These are phyloP conservation scores for Pseudogymnoascus sp. DNA, from an alignment of 2,329 filamentous ascomycete genomes.

Conservation along the genomic window DNA sequence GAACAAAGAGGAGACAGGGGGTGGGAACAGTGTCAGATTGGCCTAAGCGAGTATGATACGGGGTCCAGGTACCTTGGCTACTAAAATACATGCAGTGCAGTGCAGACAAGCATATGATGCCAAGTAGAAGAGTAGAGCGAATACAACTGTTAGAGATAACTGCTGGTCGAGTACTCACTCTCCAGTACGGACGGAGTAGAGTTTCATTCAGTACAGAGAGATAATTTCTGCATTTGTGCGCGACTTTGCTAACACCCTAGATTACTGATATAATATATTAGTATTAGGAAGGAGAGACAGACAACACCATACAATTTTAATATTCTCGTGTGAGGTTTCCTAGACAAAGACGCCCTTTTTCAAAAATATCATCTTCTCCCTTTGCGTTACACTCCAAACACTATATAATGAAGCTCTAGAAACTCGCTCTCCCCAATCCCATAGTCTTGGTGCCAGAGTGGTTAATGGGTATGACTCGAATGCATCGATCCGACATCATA, in stretches of 20 bases:
- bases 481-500: conserved; percentile 22
- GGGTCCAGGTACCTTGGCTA: not conserved
- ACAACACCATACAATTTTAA: not conserved
- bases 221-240: not conserved
- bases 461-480: conserved; percentile 30
- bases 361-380: not conserved
- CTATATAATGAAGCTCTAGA: not conserved
- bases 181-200: not conserved
- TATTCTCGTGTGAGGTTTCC: not conserved
- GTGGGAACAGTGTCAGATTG: not conserved
- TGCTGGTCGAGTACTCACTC: too few species aligned
- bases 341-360: not conserved
- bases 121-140: not conserved
- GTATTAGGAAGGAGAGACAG: not conserved
- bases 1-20: not conserved
- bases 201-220: not conserved
- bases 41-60: not conserved
- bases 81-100: not conserved
- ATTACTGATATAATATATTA: not conserved
- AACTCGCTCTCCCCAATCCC: not conserved
- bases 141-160: not conserved
- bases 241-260: not conserved
- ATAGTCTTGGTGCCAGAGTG: conserved; percentile 25
- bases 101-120: not conserved
- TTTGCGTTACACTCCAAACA: not conserved